phyloP scores from a whole-genome alignment of 257 asterid species.

The Gentiana dahurica region DNA sequence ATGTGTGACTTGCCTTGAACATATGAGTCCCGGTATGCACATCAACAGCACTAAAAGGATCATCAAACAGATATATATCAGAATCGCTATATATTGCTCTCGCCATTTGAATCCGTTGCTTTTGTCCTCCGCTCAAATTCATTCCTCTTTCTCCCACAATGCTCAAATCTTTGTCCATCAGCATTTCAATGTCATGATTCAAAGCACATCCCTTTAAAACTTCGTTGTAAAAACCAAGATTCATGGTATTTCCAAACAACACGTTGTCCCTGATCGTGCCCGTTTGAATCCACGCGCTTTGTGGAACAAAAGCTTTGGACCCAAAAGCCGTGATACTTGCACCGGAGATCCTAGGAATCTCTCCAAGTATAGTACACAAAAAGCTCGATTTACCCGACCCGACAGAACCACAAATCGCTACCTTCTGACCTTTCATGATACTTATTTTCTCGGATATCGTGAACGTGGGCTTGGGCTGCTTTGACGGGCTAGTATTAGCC shows the following conservation, averaged over 20 bases:
- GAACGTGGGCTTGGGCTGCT: constrained; percentile 27
- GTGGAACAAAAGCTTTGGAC: constrained; percentile 75
- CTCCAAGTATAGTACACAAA: constrained; percentile 57
- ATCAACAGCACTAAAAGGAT: constrained; percentile 89
- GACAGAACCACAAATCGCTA: constrained; percentile 74
- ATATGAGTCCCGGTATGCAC: constrained; percentile 83
- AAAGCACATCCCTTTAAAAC: constrained; percentile 70
- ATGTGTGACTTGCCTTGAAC: constrained; percentile 42
- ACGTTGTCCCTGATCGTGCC: constrained; percentile 70
- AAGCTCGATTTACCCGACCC: constrained; percentile 86
- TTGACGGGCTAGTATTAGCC: constrained; percentile 27
- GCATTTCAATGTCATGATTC: constrained; percentile 51
- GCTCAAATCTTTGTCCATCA: constrained; percentile 58
- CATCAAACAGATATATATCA: constrained; percentile 59
- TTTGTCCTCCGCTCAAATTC: constrained; percentile 21
- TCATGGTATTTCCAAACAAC: constrained; percentile 70
- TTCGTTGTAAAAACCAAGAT: constrained; percentile 33
- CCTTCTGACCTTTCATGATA: constrained; percentile 54
- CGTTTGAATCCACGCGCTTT: constrained; percentile 87
- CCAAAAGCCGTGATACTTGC: constrained; percentile 43
- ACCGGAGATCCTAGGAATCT: constrained; percentile 62
- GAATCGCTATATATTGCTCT: constrained; percentile 66
- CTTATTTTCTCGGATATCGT: constrained; percentile 32
- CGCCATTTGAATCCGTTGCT: constrained; percentile 78
- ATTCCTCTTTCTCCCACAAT: constrained; percentile 67